Conservation (phyloP, 106 monocot genomes). For the Platanthera zijinensis region DNA sequence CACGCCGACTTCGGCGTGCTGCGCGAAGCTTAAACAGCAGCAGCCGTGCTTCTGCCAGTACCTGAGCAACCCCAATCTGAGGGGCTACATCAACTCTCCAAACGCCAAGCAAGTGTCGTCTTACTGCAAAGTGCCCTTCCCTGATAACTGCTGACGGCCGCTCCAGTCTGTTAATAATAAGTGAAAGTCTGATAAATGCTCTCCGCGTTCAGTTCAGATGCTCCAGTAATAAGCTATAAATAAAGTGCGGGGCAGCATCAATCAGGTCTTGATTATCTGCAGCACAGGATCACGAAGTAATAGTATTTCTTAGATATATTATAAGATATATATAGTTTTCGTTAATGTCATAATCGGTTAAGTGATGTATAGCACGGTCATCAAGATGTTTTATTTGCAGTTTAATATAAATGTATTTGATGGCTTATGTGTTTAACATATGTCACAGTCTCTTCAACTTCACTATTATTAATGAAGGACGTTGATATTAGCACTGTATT, state of each 20-base stretch:
- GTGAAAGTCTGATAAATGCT: not conserved
- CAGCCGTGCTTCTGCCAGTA: conserved; percentile 16
- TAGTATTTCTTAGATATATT: too few species aligned
- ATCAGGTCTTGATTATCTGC: too few species aligned
- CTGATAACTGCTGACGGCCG: conserved; percentile 2
- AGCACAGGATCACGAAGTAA: too few species aligned
- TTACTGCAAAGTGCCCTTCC: conserved; percentile 3
- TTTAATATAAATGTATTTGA: too few species aligned
- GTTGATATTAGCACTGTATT: too few species aligned
- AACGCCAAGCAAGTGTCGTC: conserved; percentile 5
- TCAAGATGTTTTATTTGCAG: too few species aligned
- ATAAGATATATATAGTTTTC: too few species aligned
- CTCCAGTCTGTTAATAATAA: not conserved
- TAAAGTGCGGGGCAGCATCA: not conserved
- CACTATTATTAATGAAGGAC: too few species aligned
- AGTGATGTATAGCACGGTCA: too few species aligned
- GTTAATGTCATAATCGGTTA: too few species aligned
- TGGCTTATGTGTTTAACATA: too few species aligned
- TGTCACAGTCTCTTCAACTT: too few species aligned
- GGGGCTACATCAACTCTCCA: conserved; percentile 8
- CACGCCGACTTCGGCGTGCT: conserved; percentile 3
- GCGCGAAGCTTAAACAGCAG: conserved; percentile 2
- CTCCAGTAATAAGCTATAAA: not conserved
- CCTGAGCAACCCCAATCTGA: not conserved
- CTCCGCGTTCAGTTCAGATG: not conserved